Conservation (phyloP, 352 stramenopile species). For the Hyaloperonospora brassicae region DNA sequence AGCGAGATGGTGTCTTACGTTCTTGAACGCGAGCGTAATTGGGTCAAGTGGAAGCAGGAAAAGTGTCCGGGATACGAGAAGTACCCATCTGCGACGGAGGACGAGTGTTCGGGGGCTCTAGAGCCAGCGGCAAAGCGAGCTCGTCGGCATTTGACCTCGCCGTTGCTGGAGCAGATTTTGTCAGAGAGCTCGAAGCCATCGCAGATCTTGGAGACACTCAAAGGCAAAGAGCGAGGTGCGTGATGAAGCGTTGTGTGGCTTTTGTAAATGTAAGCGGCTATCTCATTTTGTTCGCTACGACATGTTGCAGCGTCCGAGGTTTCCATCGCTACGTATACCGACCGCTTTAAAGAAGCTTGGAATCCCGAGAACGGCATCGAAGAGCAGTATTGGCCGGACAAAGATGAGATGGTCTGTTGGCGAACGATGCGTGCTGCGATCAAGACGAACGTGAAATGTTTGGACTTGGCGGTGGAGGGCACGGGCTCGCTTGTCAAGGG, state of each 20-base stretch:
- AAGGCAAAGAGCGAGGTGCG: constrained; percentile 49
- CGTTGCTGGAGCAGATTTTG: constrained; percentile 72
- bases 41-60: constrained; percentile 88
- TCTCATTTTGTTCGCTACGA: constrained; percentile 1
- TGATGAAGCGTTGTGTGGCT: constrained; percentile 4
- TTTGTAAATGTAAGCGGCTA: not conserved
- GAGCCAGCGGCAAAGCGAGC: constrained; percentile 22
- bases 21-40: constrained; percentile 84
- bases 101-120: constrained; percentile 15
- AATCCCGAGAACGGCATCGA: constrained; percentile 94
- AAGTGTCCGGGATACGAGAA: constrained; percentile 79
- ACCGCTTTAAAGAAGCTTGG: constrained; percentile 88
- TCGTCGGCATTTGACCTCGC: constrained; percentile 30
- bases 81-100: constrained; percentile 21
- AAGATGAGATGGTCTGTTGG: constrained; percentile 87
- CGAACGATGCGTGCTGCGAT: constrained; percentile 74
- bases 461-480: constrained; percentile 59
- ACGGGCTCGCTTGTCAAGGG: constrained; percentile 59
- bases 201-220: constrained; percentile 69
- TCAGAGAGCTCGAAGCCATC: constrained; percentile 67
- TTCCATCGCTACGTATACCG: constrained; percentile 69
- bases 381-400: constrained; percentile 92
- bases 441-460: constrained; percentile 59
- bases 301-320: constrained; percentile 44
- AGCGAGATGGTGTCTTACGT: constrained; percentile 84